Base-by-base conservation (phyloP, 164 flowering plant genomes). In the Annona cherimola region DNA sequence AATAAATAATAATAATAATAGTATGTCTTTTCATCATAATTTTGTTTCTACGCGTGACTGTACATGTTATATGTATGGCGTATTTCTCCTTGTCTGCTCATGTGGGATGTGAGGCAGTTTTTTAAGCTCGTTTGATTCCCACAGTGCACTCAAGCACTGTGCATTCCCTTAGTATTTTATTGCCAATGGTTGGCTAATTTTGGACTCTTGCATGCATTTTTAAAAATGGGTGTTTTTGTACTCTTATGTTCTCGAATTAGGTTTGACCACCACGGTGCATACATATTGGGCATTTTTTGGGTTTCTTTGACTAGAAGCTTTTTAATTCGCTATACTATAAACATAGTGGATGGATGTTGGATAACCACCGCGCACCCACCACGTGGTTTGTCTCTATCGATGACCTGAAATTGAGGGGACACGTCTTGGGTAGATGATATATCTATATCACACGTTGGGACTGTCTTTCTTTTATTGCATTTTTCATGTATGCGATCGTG, bases 11-110 rank as follows among this genome's bases (percentile, higher is more conserved):
- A 62, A 69, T 35, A 61, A 78, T 69, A 18, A 16, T 69, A 35
- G 42, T 69, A 63, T 19, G 40, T 66, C 50, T 2, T 66, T 69
- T 50, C 40, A 9, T 65, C 7, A 4, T 41, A 9, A 40, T 46
- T 64, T 6, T 43, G 35, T 2, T 62, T 62, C 7, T 62, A 11
- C 19, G 4, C 11, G 54, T 9, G 11, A 8, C 14, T 50, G 14
- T 50, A 12, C 6, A 40, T 19, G 20, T 18, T 26, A 64, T 16
- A 70, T 64, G 43, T 4, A 50, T 50, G 57, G 57, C 11, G 57
- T 26, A 35, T 61, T 19, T 44, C 61, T 71, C 42, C 26, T 41
- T 77, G 70, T 74, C 76, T 75, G 78, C 54, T 71, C 75, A 55
- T 79, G 3, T 35, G 67, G 42, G 59, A 4, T 66, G 50, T 26